Conservation (phyloP, 106 monocot genomes). For the Hemerocallis citrina region DNA sequence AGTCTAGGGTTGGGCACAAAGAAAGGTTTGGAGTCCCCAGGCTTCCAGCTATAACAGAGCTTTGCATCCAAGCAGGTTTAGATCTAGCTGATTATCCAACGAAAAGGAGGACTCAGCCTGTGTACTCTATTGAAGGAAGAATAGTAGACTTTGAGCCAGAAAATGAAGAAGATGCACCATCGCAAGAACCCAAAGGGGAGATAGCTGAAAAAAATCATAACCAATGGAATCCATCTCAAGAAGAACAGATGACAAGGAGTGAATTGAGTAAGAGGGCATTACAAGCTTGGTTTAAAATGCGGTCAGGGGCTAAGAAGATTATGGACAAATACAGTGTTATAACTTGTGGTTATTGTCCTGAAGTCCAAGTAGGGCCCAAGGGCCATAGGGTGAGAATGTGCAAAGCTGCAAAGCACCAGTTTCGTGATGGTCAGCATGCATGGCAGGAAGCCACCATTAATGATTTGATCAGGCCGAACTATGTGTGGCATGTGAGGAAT, state of each 20-base stretch:
- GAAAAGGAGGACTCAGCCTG: constrained; percentile 50
- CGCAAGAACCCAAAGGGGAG: background rate
- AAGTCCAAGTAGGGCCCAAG: constrained; percentile 80
- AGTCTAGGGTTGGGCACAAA: constrained; percentile 63
- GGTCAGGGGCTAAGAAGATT: constrained; percentile 37
- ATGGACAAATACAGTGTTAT: constrained; percentile 60
- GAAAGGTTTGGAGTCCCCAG: constrained; percentile 43
- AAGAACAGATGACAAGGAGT: constrained; percentile 14
- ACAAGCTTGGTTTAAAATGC: constrained; percentile 50
- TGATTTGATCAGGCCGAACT: constrained; percentile 53
- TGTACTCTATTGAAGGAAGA: constrained; percentile 76
- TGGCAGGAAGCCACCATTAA: constrained; percentile 76
- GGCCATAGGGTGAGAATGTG: constrained; percentile 89
- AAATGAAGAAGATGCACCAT: constrained; percentile 5
- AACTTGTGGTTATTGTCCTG: constrained; percentile 81
- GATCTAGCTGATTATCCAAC: constrained; percentile 52
- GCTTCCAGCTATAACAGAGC: constrained; percentile 60
- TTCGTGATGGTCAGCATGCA: constrained; percentile 63
- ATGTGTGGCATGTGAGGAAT: constrained; percentile 61
- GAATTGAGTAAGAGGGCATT: constrained; percentile 29
- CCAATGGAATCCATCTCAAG: background rate
- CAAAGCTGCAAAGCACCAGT: constrained; percentile 57
- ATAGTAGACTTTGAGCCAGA: constrained; percentile 63
- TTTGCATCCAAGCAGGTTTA: constrained; percentile 82
- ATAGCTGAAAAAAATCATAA: background rate